phyloP scores from a whole-genome alignment of 2,329 filamentous ascomycete species.

The Paecilomyces fulvus region DNA sequence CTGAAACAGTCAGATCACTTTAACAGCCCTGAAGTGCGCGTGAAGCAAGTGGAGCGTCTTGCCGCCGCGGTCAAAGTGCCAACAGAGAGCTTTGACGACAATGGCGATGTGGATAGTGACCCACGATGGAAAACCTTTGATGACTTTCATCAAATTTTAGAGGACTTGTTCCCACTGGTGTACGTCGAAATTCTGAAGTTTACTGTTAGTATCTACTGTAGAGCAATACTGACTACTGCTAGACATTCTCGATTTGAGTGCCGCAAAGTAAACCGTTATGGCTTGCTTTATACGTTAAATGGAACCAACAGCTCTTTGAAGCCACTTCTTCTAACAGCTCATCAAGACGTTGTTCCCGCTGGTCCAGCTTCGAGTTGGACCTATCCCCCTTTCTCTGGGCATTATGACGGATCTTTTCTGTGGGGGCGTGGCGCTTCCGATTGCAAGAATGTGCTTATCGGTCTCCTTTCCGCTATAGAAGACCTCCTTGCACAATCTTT shows the following conservation, averaged over 20 bases:
- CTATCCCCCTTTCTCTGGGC: slow-evolving; percentile 51
- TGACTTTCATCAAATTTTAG: neutral
- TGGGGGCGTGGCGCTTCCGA: slow-evolving; percentile 56
- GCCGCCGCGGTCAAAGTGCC: neutral
- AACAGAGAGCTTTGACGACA: neutral
- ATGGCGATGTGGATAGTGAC: neutral
- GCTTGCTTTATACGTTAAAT: neutral
- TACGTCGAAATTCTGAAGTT: neutral
- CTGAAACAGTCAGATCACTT: neutral
- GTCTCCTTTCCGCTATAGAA: slow-evolving; percentile 41
- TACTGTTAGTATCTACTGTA: neutral
- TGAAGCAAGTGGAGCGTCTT: neutral
- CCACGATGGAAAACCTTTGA: neutral
- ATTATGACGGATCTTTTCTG: slow-evolving; percentile 49
- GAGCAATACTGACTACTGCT: neutral
- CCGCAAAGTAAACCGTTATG: neutral
- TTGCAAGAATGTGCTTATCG: slow-evolving; percentile 53
- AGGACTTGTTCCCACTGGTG: neutral
- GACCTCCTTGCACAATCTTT: slow-evolving; percentile 50
- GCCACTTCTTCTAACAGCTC: slow-evolving; percentile 53
- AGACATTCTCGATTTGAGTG: neutral
- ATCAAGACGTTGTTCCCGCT: slow-evolving; percentile 56
- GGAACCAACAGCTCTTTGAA: slow-evolving; percentile 34
- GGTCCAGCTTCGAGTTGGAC: slow-evolving; percentile 47
- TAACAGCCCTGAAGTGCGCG: neutral